A percentile compares a stretch with the other conserved stretches of the same genome.
Conservation (phyloP, 2,329 filamentous ascomycete genomes). For the Fusarium guadeloupense region DNA sequence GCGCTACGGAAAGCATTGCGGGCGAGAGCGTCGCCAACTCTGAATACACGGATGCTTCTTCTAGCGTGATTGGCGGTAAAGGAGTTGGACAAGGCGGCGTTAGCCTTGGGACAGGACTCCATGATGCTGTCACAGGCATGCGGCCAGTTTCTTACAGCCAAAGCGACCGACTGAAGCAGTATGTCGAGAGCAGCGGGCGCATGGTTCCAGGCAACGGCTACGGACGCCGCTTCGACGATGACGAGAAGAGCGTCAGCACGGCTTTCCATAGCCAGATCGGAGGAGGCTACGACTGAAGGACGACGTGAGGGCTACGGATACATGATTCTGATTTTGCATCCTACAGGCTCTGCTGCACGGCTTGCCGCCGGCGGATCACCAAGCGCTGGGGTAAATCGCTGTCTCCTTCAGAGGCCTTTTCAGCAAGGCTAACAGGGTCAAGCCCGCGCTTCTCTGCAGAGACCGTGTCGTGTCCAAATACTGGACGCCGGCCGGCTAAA, state of each 20-base stretch:
- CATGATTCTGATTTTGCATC: slow-evolving; percentile 45
- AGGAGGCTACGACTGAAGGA: slow-evolving; percentile 63
- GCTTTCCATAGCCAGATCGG: slow-evolving; percentile 96
- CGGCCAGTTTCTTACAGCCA: slow-evolving; percentile 67
- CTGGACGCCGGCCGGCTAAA: slow-evolving; percentile 33
- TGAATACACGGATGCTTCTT: slow-evolving; percentile 85
- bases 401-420: slow-evolving; percentile 37
- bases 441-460: slow-evolving; percentile 27
- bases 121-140: slow-evolving; percentile 73
- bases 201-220: slow-evolving; percentile 73
- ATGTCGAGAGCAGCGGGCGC: slow-evolving; percentile 85
- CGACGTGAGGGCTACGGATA: slow-evolving; percentile 39
- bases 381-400: slow-evolving; percentile 31
- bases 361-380: slow-evolving; percentile 34
- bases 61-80: slow-evolving; percentile 79
- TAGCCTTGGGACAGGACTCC: slow-evolving; percentile 83
- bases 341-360: slow-evolving; percentile 39
- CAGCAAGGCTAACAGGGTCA: slow-evolving; percentile 35
- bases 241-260: slow-evolving; percentile 94
- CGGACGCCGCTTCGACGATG: slow-evolving; percentile 82
- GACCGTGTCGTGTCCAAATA: slow-evolving; percentile 38
- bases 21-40: slow-evolving; percentile 93
- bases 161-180: slow-evolving; percentile 87
- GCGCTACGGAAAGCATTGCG: slow-evolving; percentile 79
- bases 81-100: slow-evolving; percentile 85